phyloP scores from a whole-genome alignment of 176 grass and related monocot species.

The Zea mays region DNA sequence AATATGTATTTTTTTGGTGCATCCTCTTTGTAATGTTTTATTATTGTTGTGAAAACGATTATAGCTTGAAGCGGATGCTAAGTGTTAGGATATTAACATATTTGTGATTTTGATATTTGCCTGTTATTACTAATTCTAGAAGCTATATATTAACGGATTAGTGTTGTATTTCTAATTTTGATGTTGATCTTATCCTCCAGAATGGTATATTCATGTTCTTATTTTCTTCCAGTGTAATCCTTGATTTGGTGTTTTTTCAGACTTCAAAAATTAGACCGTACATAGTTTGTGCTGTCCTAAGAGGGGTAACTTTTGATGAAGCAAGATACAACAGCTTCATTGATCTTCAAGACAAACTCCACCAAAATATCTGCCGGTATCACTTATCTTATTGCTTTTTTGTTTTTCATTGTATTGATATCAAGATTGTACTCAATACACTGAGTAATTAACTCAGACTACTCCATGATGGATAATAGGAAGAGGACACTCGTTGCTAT shows the following conservation, averaged over 20 bases:
- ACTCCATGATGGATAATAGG: conserved; percentile 43
- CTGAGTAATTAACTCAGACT: conserved; percentile 20
- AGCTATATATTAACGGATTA: not conserved
- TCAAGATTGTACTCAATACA: conserved; percentile 20
- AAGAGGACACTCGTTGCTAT: conserved; percentile 95
- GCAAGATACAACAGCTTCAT: conserved; percentile 96
- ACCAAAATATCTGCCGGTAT: conserved; percentile 99
- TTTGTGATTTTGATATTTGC: not conserved
- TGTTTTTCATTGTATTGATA: conserved; percentile 21
- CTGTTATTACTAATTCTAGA: not conserved
- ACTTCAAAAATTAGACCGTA: conserved; percentile 85
- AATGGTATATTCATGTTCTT: conserved; percentile 6
- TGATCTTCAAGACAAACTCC: conserved; percentile 98
- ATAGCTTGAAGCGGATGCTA: not conserved
- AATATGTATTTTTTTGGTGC: not conserved
- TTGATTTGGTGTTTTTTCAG: conserved; percentile 40
- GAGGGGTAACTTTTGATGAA: conserved; percentile 89
- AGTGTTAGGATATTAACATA: not conserved
- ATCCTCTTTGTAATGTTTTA: not conserved
- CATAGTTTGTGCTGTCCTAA: conserved; percentile 85
- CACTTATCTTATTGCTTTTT: conserved; percentile 1
- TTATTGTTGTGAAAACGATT: not conserved
- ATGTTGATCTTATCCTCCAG: not conserved
- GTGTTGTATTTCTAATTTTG: conserved; percentile 1
- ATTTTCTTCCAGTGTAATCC: conserved; percentile 12